Evolutionary conservation across 352 stramenopile species (phyloP), one percentile per base, ranked within the genome.

Genomic region (Globisporangium uncinulatum): DNA sequence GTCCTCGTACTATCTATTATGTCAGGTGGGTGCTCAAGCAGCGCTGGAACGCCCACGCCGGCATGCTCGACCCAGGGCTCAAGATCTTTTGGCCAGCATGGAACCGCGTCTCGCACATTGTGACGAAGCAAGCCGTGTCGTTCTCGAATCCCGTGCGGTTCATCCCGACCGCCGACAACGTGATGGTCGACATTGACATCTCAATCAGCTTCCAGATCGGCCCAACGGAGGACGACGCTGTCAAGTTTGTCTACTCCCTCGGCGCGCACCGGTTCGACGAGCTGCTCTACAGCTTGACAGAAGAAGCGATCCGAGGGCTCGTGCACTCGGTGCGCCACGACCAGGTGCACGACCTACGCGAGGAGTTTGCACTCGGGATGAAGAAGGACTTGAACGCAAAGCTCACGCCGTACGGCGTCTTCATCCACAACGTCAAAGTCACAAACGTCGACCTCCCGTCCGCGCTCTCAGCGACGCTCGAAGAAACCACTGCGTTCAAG

Each of bases 401-500:
- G 63, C 60, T 95, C 11, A 68, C 65, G 19, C 53, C 48, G 0
- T 94, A 84, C 41, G 83, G 86, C 45, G 81, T 95, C 17, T 80
- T 92, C 51, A 39, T 39, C 50, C 75, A 93, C 66, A 93, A 92
- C 63, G 83, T 93, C 63, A 94, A 93, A 63, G 86, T 96, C 56
- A 93, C 84, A 6, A 85, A 92, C 63, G 83, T 94, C 6, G 83
- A 84, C 15, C 62, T 95, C 17, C 83, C 83, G 1, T 44, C 65
- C 7, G 65, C 70, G 29, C 65, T 95, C 5, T 92, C 81, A 8
- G 59, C 63, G 20, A 88, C 73, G 15, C 71, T 95, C 17, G 86
- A 95, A 55, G 75, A 86, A 46, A 92, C 83, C 34, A 90, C 83
- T 13, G 80, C 79, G 17, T 93, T 94, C 67, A 93, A 95, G 72